Evolutionary conservation across 2,329 filamentous ascomycete genomes (phyloP), one percentile per base, ranked within the genome.

Genomic region (Aschersonia sp.): DNA sequence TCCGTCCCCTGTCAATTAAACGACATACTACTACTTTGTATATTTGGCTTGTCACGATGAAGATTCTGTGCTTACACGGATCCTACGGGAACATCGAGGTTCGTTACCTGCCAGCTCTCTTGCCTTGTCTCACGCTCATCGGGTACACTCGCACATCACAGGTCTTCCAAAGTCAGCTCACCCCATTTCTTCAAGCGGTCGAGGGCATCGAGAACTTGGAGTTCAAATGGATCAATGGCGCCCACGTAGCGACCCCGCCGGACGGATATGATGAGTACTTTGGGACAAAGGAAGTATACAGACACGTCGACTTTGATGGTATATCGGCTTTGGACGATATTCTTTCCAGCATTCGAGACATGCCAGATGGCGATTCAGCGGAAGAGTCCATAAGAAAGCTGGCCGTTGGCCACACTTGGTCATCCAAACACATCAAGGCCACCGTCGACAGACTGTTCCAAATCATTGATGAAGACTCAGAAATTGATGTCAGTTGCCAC

Each of bases 211-310:
- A 29, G 9, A n/a, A 44, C 12, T 28, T 40, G 3, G 32, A 31
- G 10, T 47, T 50, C 38, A 45, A 47, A 38, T 50, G 48, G 48
- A 47, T 50, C 31, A 45, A 50, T 31, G 48, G 48, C 5, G 42
- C 32, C 9, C 35, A 50, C 12, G 2, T 31, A 4, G 48, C 29
- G 2, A 29, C 9, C 4, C 45, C 45, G 4, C 45, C 48, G 4
- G 29, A 31, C n/a, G 45, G 45, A 4, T 50, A 45, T 5, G 48
- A 50, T 9, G 30, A 30, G 5, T 50, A 47, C 31, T 47, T 50
- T 45, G 48, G 48, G 20, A 43, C 32, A 3, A 35, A 30, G 20
- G 31, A 43, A 9, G 45, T 50, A 1, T 50, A 45, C 28, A 47
- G 48, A 38, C 46, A 46, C 10, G 12, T 50, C 32, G 38, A 47